A percentile compares a stretch with the other conserved stretches of the same genome.
Conservation (phyloP, 1,284 basidiomycete genomes). For the Mycosarcoma maydis region DNA sequence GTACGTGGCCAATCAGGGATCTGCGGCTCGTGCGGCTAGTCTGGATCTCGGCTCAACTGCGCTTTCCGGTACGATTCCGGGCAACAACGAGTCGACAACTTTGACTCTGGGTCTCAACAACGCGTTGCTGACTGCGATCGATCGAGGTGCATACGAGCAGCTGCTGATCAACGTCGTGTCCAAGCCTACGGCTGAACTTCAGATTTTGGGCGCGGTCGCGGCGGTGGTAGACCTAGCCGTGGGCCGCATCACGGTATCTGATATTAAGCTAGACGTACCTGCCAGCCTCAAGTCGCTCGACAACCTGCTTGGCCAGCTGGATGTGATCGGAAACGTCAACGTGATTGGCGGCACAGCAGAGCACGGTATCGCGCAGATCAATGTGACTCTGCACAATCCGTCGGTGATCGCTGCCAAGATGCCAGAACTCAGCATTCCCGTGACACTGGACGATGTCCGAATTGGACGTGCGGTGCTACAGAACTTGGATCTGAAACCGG, state of each 20-base stretch:
- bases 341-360: slow-evolving; percentile 35
- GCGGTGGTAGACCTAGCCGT: slow-evolving; percentile 75
- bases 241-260: slow-evolving; percentile 75
- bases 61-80: background rate
- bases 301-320: slow-evolving; percentile 13
- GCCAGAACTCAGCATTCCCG: slow-evolving; percentile 73
- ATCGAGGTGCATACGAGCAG: slow-evolving; percentile 4
- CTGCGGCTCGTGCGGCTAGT: slow-evolving; percentile 4
- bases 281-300: slow-evolving; percentile 71
- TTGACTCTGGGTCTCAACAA: background rate
- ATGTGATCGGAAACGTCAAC: slow-evolving; percentile 68
- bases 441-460: slow-evolving; percentile 71
- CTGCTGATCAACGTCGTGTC: slow-evolving; percentile 3
- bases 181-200: slow-evolving; percentile 1
- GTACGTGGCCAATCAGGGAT: slow-evolving; percentile 64
- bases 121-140: background rate
- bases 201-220: slow-evolving; percentile 71
- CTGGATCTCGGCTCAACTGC: background rate
- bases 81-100: slow-evolving; percentile 2
- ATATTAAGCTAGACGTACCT: slow-evolving; percentile 74
- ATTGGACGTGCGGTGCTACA: slow-evolving; percentile 68
- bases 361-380: slow-evolving; percentile 7
- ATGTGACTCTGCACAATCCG: slow-evolving; percentile 23
- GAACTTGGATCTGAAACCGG: slow-evolving; percentile 71
- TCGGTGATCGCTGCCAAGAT: slow-evolving; percentile 73